phyloP scores from a whole-genome alignment of 768 basidiomycete species.

The Dendrothele bispora region DNA sequence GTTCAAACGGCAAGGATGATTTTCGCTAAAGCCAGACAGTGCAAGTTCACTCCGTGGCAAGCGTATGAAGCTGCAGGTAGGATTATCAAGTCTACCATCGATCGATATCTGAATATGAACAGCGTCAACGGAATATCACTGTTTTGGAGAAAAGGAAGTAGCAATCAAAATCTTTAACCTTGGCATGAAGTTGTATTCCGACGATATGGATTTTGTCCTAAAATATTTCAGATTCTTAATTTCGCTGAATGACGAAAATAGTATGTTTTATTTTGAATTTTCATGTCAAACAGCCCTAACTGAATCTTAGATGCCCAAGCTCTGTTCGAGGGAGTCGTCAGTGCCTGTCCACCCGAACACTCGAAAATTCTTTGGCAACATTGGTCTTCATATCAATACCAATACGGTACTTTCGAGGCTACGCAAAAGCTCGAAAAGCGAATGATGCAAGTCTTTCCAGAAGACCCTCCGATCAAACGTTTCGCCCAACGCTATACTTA shows the following conservation, averaged over 20 bases:
- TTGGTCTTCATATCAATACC: conserved; percentile 94
- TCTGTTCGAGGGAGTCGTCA: conserved; percentile 86
- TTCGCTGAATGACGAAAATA: conserved; percentile 92
- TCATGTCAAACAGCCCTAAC: conserved; percentile 9
- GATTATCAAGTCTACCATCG: conserved; percentile 15
- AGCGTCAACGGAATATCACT: conserved; percentile 97
- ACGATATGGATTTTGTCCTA: conserved; percentile 82
- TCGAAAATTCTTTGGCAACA: conserved; percentile 93
- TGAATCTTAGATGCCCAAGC: conserved; percentile 80
- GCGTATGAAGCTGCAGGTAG: conserved; percentile 90
- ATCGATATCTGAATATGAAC: conserved; percentile 4
- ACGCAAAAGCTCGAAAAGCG: conserved; percentile 88
- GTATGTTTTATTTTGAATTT: conserved; percentile 47
- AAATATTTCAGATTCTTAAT: conserved; percentile 92
- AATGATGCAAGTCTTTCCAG: conserved; percentile 83
- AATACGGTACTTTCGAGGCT: conserved; percentile 86
- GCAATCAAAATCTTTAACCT: conserved; percentile 93
- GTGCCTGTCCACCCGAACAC: conserved; percentile 71
- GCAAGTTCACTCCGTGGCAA: conserved; percentile 82
- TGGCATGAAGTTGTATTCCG: conserved; percentile 79
- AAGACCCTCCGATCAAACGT: conserved; percentile 89
- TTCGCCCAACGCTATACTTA: conserved; percentile 87
- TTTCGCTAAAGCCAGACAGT: conserved; percentile 79
- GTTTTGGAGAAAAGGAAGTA: conserved; percentile 71
- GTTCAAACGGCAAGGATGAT: conserved; percentile 73